Percentiles rank a stretch among this genome's conserved stretches.
Conservation (phyloP, 108 stramenopile species). For the Pseudonitzschia pungens region DNA sequence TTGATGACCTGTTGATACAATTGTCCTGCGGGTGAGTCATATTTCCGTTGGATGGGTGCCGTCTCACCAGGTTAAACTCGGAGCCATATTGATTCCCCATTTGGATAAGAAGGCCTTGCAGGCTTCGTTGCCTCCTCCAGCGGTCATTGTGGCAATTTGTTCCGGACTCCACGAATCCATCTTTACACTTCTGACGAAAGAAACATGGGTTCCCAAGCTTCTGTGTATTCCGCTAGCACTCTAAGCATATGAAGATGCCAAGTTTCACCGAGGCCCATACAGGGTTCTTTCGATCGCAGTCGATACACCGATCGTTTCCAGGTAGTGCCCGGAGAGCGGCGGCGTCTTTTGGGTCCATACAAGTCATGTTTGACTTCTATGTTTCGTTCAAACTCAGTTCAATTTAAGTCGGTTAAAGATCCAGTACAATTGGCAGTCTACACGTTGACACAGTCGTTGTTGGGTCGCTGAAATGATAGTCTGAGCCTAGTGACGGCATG, state of each 20-base stretch:
- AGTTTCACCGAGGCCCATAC: constrained; percentile 84
- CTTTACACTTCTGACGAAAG: constrained; percentile 34
- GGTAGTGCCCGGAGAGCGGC: constrained; percentile 27
- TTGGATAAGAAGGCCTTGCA: constrained; percentile 26
- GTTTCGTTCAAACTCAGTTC: not conserved
- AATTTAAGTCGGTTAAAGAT: too few species aligned
- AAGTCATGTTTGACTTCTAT: not conserved
- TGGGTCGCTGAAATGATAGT: too few species aligned
- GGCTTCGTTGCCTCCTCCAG: constrained; percentile 26
- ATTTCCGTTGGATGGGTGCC: constrained; percentile 17
- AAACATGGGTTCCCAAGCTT: constrained; percentile 41
- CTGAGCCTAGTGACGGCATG: too few species aligned
- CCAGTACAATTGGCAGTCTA: not conserved
- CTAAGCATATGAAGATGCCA: constrained; percentile 75
- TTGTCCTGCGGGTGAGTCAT: constrained; percentile 32
- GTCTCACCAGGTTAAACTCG: constrained; percentile 2
- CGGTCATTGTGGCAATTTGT: constrained; percentile 31
- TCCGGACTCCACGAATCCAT: constrained; percentile 38
- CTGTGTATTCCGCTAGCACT: constrained; percentile 80
- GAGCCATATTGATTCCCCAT: constrained; percentile 5
- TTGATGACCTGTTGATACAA: constrained; percentile 40
- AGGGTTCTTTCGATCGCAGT: constrained; percentile 64
- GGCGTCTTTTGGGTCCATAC: constrained; percentile 29
- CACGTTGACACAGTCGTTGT: too few species aligned
- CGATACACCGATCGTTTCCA: constrained; percentile 56